A percentile compares a stretch with the other conserved stretches of the same genome.
phyloP scores from a whole-genome alignment of 768 basidiomycete species.

The Hemileccinum rubropunctum region DNA sequence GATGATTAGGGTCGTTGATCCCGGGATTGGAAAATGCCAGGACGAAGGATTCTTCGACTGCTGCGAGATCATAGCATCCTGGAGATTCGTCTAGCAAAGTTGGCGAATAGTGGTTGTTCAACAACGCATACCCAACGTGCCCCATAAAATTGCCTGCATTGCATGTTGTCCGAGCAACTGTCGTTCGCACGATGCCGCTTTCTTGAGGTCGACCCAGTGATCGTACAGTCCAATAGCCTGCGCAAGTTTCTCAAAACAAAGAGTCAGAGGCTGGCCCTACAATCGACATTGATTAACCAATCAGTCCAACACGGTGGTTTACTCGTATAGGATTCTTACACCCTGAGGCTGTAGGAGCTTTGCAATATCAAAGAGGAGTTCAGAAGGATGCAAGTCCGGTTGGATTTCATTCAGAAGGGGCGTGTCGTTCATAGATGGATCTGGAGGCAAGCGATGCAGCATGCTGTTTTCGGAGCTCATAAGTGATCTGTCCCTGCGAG shows the following conservation, averaged over 20 bases:
- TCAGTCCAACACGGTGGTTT: neutral
- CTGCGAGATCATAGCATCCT: slow-evolving; percentile 69
- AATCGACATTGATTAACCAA: slow-evolving; percentile 9
- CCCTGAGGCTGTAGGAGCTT: slow-evolving; percentile 70
- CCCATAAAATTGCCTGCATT: slow-evolving; percentile 74
- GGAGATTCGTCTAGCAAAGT: slow-evolving; percentile 8
- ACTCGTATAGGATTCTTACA: slow-evolving; percentile 35
- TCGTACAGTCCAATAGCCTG: slow-evolving; percentile 70
- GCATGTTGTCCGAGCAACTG: slow-evolving; percentile 74
- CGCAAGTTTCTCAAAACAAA: slow-evolving; percentile 64
- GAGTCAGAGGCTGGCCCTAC: slow-evolving; percentile 69
- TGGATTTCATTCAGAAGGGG: slow-evolving; percentile 70
- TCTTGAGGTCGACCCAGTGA: slow-evolving; percentile 63
- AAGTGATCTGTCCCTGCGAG: slow-evolving; percentile 11
- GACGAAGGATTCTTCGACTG: slow-evolving; percentile 67
- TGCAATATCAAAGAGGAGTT: slow-evolving; percentile 72
- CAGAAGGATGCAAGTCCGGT: slow-evolving; percentile 69
- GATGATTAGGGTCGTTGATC: slow-evolving; percentile 56
- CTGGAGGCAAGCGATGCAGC: slow-evolving; percentile 65
- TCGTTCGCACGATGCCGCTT: slow-evolving; percentile 44
- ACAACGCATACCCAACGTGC: slow-evolving; percentile 51
- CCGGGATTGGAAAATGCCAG: slow-evolving; percentile 61
- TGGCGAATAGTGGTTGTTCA: neutral
- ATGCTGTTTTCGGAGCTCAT: slow-evolving; percentile 43
- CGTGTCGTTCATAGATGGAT: slow-evolving; percentile 34